A percentile compares a stretch with the other conserved stretches of the same genome.
Evolutionary conservation across 1,139 yeast genomes (phyloP).

Genomic region (Hansenula sp.): DNA sequence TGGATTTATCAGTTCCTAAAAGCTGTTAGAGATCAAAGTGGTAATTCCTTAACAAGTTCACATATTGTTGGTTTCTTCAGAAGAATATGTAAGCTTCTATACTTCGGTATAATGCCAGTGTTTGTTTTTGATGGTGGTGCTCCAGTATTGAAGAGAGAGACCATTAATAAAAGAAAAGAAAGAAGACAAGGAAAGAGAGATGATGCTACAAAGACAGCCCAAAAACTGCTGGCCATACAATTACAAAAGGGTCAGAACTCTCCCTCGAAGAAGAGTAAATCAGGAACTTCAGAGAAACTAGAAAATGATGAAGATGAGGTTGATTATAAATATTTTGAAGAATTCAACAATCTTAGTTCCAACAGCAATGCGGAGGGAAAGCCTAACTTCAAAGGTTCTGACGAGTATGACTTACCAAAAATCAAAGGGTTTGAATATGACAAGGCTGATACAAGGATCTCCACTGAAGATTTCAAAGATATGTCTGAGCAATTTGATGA

Average conservation of each 20-base stretch:
- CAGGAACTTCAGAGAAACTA: constrained; percentile 11
- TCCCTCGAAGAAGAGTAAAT: constrained; percentile 5
- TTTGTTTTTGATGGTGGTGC: constrained; percentile 99
- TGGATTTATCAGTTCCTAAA: constrained; percentile 97
- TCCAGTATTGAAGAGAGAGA: constrained; percentile 75
- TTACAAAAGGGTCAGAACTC: constrained; percentile 53
- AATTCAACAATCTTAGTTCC: constrained; percentile 30
- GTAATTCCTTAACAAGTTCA: constrained; percentile 72
- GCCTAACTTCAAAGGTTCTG: constrained; percentile 40
- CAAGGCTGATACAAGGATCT: constrained; percentile 65
- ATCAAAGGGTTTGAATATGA: constrained; percentile 43
- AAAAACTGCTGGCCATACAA: constrained; percentile 74
- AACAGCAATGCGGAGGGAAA: constrained; percentile 1
- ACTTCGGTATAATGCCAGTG: constrained; percentile 86
- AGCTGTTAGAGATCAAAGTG: constrained; percentile 87
- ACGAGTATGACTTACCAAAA: constrained; percentile 84
- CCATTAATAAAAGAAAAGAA: constrained; percentile 67
- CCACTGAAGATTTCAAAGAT: constrained; percentile 63
- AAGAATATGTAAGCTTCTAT: constrained; percentile 85
- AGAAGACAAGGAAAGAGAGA: constrained; percentile 74
- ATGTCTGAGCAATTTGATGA: constrained; percentile 61
- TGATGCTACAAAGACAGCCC: constrained; percentile 72
- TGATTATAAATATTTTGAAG: constrained; percentile 34
- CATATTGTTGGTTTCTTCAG: constrained; percentile 94
- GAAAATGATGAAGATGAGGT: constrained; percentile 24